Percentiles rank a stretch among this genome's conserved stretches.
phyloP scores from a whole-genome alignment of 1,139 yeast genomes.

The Zygosaccharomyces sapae region DNA sequence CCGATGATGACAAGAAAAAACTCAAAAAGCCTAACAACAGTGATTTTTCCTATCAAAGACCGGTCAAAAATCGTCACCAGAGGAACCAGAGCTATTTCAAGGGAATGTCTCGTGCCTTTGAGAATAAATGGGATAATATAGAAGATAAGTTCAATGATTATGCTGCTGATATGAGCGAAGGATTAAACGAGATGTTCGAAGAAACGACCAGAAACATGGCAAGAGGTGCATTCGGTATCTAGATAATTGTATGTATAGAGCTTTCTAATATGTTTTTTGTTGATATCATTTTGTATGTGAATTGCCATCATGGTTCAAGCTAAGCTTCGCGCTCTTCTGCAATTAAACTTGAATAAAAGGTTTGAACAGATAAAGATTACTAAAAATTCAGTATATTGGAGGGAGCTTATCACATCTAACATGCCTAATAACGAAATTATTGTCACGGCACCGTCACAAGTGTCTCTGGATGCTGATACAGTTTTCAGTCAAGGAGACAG shows the following conservation, averaged over 20 bases:
- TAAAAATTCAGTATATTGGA: no score
- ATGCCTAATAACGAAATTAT: conserved; percentile 7
- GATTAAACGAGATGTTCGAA: conserved; percentile 50
- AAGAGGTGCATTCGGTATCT: conserved; percentile 53
- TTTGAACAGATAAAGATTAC: no score
- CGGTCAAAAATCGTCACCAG: conserved; percentile 41
- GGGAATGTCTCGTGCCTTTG: conserved; percentile 46
- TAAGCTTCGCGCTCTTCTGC: no score
- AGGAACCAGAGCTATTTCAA: conserved; percentile 39
- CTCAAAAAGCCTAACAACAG: conserved; percentile 7
- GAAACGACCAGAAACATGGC: conserved; percentile 50
- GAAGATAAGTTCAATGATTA: conserved; percentile 58
- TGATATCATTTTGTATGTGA: no score
- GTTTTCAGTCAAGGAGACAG: conserved; percentile 20
- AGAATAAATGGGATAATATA: conserved; percentile 49
- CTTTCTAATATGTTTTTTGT: no score
- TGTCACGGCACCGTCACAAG: conserved; percentile 19
- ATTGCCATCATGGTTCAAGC: no score
- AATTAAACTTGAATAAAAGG: no score
- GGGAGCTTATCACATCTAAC: background rate
- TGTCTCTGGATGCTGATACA: conserved; percentile 20
- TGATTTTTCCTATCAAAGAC: conserved; percentile 47
- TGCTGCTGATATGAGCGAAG: conserved; percentile 52
- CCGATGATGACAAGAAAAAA: conserved; percentile 17
- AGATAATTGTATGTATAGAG: conserved; percentile 2